Conservation (phyloP, 371 early-diverging fungal species). For the Mortierella sp. region DNA sequence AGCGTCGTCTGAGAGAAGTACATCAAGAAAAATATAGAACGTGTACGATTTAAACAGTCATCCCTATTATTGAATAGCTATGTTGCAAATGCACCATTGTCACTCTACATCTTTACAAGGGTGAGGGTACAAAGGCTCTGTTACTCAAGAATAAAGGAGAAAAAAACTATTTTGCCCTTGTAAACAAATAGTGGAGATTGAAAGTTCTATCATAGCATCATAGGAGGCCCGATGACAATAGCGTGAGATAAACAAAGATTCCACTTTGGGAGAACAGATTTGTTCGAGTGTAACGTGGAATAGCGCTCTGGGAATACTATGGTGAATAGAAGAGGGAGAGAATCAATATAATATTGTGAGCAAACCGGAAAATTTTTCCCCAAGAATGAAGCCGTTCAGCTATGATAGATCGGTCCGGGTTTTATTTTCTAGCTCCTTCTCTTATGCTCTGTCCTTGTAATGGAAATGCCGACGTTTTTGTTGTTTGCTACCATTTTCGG, state of each 20-base stretch:
- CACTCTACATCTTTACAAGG: too few relatives aligned
- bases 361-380: too few relatives aligned
- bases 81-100: neutral
- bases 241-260: constrained; percentile 1
- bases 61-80: too few relatives aligned
- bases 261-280: neutral
- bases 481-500: too few relatives aligned
- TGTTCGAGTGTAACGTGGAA: neutral
- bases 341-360: too few relatives aligned
- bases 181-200: neutral
- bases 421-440: too few relatives aligned
- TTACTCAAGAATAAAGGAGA: neutral
- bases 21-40: neutral
- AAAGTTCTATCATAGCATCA: neutral
- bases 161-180: neutral
- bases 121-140: too few relatives aligned
- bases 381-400: too few relatives aligned
- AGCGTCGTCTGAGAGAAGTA: neutral
- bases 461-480: too few relatives aligned
- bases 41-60: neutral
- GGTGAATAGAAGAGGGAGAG: neutral
- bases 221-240: neutral
- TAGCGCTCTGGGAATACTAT: neutral
- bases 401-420: too few relatives aligned
- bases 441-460: too few relatives aligned